phyloP scores from a whole-genome alignment of 225 moss, liverwort and hornwort species.

The Physcomitrellopsis africana region DNA sequence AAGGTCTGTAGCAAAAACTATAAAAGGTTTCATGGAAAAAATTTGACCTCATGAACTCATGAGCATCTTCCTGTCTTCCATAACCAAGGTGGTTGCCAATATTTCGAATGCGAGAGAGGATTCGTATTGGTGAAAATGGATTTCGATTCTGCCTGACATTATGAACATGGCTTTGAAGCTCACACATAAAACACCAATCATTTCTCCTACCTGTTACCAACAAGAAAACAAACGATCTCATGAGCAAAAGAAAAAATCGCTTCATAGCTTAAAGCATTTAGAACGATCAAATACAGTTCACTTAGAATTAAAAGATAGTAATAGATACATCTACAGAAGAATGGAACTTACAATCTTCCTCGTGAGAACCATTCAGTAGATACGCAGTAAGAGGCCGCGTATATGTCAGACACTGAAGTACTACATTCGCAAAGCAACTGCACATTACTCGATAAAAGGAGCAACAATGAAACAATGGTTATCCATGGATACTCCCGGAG shows the following conservation, averaged over 20 bases:
- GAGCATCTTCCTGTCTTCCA: conserved; percentile 99
- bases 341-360: conserved; percentile 68
- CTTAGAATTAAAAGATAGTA: no score
- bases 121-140: conserved; percentile 82
- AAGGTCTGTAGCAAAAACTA: not conserved
- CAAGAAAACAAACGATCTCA: not conserved
- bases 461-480: not conserved
- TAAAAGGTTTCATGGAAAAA: no score
- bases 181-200: conserved; percentile 98
- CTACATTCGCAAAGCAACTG: conserved; percentile 98
- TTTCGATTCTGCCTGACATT: conserved; percentile 70
- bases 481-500: no score
- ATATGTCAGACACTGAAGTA: conserved; percentile 92
- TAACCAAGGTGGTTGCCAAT: conserved; percentile 95
- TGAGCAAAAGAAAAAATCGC: rapidly evolving
- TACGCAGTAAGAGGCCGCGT: conserved; percentile 79
- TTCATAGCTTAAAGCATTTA: not conserved
- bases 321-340: rapidly evolving
- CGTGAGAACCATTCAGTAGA: conserved; percentile 70
- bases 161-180: conserved; percentile 85
- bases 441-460: not conserved
- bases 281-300: not conserved
- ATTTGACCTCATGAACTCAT: conserved; percentile 95
- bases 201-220: conserved; percentile 60
- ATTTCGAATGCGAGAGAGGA: conserved; percentile 79